Conservation (phyloP, 331 rosid species). For the Phaseolus coccineus region DNA sequence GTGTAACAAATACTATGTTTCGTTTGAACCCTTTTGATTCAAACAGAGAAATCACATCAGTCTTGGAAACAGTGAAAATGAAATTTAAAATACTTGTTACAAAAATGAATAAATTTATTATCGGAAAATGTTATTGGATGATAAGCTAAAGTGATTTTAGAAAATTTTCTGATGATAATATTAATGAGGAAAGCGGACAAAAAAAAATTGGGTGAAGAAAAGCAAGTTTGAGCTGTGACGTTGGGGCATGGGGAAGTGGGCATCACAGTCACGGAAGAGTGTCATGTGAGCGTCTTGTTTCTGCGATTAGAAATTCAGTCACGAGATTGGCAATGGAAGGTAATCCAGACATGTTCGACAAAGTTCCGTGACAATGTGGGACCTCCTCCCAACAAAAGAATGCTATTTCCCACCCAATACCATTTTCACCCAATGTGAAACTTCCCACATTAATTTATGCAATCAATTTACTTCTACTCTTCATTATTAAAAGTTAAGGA, state of each 20-base stretch:
- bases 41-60: no score
- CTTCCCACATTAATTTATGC: not conserved
- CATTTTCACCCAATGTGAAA: not conserved
- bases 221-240: conserved; percentile 43
- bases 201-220: not conserved
- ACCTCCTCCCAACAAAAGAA: conserved; percentile 31
- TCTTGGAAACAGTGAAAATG: no score
- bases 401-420: conserved; percentile 15
- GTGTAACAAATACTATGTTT: no score
- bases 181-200: not conserved
- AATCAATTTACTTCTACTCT: not conserved
- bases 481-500: not conserved
- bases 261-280: not conserved
- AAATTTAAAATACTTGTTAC: no score
- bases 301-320: conserved; percentile 28
- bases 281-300: conserved; percentile 14
- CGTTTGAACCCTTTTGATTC: no score
- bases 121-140: no score
- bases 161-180: no score
- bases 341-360: conserved; percentile 31
- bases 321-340: conserved; percentile 39
- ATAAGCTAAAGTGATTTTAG: no score
- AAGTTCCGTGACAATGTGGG: conserved; percentile 55
- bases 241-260: conserved; percentile 13
- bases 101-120: no score